These are phyloP conservation scores for Solanum pinnatisectum DNA, from an alignment of 257 asterid genomes.

Conservation along the genomic window DNA sequence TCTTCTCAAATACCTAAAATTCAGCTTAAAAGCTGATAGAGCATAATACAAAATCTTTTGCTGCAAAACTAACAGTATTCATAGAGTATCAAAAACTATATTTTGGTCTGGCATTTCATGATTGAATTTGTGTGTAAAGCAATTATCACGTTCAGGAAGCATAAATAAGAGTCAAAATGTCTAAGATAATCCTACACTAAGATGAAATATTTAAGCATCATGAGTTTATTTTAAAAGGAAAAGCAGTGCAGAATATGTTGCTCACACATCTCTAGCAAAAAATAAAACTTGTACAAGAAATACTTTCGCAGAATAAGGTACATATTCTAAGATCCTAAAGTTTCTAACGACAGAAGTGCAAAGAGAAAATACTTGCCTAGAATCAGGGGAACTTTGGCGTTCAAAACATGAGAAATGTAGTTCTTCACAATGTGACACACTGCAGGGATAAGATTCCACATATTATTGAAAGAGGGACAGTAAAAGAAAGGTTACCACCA, in stretches of 20 bases:
- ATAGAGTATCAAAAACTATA: not conserved
- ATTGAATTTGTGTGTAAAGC: not conserved
- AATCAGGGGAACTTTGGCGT: constrained; percentile 71
- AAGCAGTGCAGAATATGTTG: not conserved
- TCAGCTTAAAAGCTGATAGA: not conserved
- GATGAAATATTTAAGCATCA: not conserved
- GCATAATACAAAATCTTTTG: not conserved
- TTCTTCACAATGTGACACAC: constrained; percentile 82
- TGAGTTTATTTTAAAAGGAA: not conserved
- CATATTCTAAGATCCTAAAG: no score
- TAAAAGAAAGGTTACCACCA: not conserved
- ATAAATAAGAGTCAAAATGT: not conserved
- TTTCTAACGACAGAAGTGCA: not conserved
- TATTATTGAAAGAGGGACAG: not conserved
- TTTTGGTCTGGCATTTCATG: not conserved
- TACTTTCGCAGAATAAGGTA: no score
- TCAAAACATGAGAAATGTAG: constrained; percentile 55
- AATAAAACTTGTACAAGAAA: not conserved
- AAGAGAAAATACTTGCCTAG: constrained; percentile 40
- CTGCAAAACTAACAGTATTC: no score
- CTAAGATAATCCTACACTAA: not conserved
- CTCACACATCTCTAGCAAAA: not conserved
- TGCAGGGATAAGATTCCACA: constrained; percentile 28
- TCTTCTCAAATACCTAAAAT: not conserved
- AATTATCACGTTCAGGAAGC: not conserved